These are phyloP conservation scores for Epicoccum nigrum DNA, from an alignment of 2,329 filamentous ascomycete species.

Conservation along the genomic window DNA sequence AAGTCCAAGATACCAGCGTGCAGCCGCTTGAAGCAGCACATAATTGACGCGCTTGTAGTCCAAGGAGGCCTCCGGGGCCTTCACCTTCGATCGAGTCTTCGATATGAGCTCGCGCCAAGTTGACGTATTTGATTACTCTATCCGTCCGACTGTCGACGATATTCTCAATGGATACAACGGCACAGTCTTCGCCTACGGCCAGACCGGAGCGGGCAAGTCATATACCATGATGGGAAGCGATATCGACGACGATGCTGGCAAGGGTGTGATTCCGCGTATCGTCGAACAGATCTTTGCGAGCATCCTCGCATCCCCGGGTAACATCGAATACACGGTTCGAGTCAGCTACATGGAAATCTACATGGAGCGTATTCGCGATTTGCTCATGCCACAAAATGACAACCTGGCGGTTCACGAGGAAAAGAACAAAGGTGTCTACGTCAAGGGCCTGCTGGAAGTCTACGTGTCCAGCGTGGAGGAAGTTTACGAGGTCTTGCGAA, in stretches of 20 bases:
- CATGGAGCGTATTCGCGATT: slow-evolving; percentile 97
- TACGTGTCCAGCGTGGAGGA: slow-evolving; percentile 96
- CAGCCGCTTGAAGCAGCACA: not conserved
- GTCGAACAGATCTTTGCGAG: slow-evolving; percentile 97
- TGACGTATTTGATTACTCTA: slow-evolving; percentile 98
- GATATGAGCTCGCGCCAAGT: slow-evolving; percentile 88
- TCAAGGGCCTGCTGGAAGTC: slow-evolving; percentile 91
- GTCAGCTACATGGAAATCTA: slow-evolving; percentile 99
- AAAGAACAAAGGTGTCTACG: slow-evolving; percentile 93
- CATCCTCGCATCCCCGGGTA: slow-evolving; percentile 88
- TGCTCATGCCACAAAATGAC: slow-evolving; percentile 90
- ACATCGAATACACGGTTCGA: slow-evolving; percentile 97
- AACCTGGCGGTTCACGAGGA: slow-evolving; percentile 98
- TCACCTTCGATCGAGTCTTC: slow-evolving; percentile 98
- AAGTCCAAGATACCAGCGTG: not conserved
- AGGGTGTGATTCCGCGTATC: slow-evolving; percentile 95
- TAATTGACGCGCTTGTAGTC: slow-evolving; percentile 62
- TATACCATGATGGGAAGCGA: slow-evolving; percentile 99
- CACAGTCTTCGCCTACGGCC: slow-evolving; percentile 97
- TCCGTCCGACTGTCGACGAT: slow-evolving; percentile 93
- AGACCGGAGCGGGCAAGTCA: slow-evolving; percentile 97
- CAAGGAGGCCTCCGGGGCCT: slow-evolving; percentile 75
- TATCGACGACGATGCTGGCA: slow-evolving; percentile 85
- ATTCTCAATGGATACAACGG: slow-evolving; percentile 99
- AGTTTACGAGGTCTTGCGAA: slow-evolving; percentile 95